Base-by-base conservation (phyloP, 2,329 filamentous ascomycete genomes). In the Epichloe brachyelytri region DNA sequence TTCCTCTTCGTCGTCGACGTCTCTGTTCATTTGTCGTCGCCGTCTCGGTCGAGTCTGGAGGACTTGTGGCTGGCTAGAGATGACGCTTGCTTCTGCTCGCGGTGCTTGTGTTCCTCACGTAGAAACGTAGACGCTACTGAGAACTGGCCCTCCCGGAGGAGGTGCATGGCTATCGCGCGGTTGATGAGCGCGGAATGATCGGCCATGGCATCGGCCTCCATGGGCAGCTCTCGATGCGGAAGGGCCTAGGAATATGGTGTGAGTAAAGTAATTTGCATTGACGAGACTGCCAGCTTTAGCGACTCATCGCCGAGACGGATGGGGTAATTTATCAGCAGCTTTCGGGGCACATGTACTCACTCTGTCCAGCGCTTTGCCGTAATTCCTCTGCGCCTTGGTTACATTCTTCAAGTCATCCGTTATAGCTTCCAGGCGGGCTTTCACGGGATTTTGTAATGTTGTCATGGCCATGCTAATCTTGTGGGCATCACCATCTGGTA, bases 61-160 rank as follows among this genome's bases (percentile, higher is more conserved):
- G 46, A 34, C 20, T 33, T 37, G 45, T 37, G 15, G 26, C 54
- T 11, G 57, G 52, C 15, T 54, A 56, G 11, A 51, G 50, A 45
- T 49, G 55, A 20, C 49, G 52, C 19, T 50, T 55, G 48, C 46
- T 60, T 48, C 37, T 52, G 50, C 40, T 55, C 54, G 19, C 53
- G 62, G n/a, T 68, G 63, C 43, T 71, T 65, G 53, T 71, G 68
- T 15, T 72, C 79, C 71, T 97, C 93, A 14, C 77, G 72, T 46
- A 95, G 79, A 59, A 98, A 96, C 1, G 83, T 88, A 15, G 83
- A 82, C 12, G 91, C 91, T 2, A 95, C 90, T 20, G 76, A 77
- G 66, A 98, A 98, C 63, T 95, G 86, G 46, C 93, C 93, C 69
- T 97, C 91, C 40, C 93, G 86, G 39, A 98, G 77, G 20, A 98